Evolutionary conservation across 2,329 filamentous ascomycete genomes (phyloP).

Genomic region (Ophiostoma fasciatum): DNA sequence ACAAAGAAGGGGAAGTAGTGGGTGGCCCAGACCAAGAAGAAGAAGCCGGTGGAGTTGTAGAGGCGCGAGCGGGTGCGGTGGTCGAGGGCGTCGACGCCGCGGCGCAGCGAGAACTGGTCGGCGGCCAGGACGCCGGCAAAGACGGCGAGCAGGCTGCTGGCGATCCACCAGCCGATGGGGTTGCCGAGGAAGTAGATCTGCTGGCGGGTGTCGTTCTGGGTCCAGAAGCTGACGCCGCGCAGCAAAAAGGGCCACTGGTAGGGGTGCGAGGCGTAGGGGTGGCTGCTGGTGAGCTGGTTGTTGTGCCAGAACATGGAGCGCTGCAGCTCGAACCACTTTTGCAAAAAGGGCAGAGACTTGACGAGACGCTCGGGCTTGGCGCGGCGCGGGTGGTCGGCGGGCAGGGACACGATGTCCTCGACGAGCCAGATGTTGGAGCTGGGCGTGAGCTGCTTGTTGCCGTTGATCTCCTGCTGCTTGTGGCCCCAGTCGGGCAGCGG

Average conservation of each 20-base stretch:
- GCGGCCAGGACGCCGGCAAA: constrained; percentile 84
- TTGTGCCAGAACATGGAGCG: constrained; percentile 99
- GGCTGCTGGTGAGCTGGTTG: constrained; percentile 90
- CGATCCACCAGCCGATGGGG: constrained; percentile 93
- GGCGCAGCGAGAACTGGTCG: constrained; percentile 83
- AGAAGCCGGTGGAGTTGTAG: constrained; percentile 98
- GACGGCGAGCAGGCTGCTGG: constrained; percentile 80
- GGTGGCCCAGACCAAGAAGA: constrained; percentile 94
- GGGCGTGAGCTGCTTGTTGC: constrained; percentile 86
- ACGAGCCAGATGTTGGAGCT: constrained; percentile 91
- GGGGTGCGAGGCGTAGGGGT: constrained; percentile 87
- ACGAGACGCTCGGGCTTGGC: constrained; percentile 62
- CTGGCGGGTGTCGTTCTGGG: constrained; percentile 81
- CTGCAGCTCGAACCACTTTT: constrained; percentile 93
- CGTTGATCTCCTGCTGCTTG: constrained; percentile 98
- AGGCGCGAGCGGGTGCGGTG: constrained; percentile 80
- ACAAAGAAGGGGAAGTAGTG: constrained; percentile 97
- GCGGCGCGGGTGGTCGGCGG: constrained; percentile 56
- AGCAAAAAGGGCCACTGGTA: constrained; percentile 98
- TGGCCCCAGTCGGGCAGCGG: constrained; percentile 95
- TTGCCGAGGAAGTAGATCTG: constrained; percentile 99
- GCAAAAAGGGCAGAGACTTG: constrained; percentile 74
- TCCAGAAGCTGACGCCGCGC: constrained; percentile 98
- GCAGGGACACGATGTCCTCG: constrained; percentile 75
- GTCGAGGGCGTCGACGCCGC: constrained; percentile 86